Conservation (phyloP, 495 filamentous ascomycete genomes). For the Aspergillus biplanus region DNA sequence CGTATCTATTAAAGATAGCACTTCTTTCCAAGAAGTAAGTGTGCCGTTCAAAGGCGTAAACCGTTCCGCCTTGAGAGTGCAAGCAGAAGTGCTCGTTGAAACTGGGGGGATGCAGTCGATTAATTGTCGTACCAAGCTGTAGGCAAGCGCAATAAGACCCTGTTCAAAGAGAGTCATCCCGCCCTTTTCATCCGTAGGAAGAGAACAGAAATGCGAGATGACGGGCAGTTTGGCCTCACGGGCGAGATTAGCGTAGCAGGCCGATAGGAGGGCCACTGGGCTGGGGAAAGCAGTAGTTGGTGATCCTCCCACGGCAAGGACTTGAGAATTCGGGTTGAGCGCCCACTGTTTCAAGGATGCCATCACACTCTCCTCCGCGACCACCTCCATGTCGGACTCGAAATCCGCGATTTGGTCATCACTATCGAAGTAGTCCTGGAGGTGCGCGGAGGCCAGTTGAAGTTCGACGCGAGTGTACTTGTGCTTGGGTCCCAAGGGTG, state of each 20-base stretch:
- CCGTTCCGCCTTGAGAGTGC: conserved; percentile 43
- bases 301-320: conserved; percentile 44
- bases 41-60: conserved; percentile 46
- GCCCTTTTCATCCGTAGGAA: conserved; percentile 29
- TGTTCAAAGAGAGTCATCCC: conserved; percentile 37
- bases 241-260: conserved; percentile 41
- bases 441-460: conserved; percentile 45
- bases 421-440: conserved; percentile 47
- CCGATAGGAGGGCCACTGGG: conserved; percentile 43
- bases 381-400: conserved; percentile 36
- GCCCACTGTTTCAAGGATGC: conserved; percentile 45
- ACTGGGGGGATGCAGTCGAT: conserved; percentile 49
- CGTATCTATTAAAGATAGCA: conserved; percentile 43
- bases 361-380: conserved; percentile 39
- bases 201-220: conserved; percentile 48
- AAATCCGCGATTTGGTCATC: conserved; percentile 43
- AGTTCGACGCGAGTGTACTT: conserved; percentile 46
- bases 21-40: conserved; percentile 45
- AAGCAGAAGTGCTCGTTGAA: conserved; percentile 41
- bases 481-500: conserved; percentile 40
- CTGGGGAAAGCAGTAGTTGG: conserved; percentile 31
- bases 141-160: conserved; percentile 47
- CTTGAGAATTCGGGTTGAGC: conserved; percentile 39
- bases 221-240: conserved; percentile 42
- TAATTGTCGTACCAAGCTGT: conserved; percentile 54